Evolutionary conservation across 176 grass and related monocot genomes (phyloP).

Genomic region (Carex myosuroides): DNA sequence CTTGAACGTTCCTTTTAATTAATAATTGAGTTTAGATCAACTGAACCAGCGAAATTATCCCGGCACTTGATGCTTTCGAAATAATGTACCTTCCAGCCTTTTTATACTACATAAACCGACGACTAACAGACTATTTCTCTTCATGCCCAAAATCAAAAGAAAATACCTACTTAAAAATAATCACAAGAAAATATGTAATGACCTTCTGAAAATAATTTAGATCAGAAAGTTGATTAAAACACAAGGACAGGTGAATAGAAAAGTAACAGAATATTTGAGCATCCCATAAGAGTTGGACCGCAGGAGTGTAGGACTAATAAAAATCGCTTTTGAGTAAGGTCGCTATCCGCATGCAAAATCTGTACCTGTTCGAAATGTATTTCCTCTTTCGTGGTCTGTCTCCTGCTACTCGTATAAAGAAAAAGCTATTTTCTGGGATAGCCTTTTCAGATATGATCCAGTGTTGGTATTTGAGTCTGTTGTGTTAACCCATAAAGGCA

Average conservation of each 20-base stretch:
- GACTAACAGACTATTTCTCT: background rate
- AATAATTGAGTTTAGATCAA: no score
- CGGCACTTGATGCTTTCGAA: background rate
- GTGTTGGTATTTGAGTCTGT: background rate
- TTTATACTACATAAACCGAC: background rate
- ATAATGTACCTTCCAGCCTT: background rate
- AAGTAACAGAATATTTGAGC: background rate
- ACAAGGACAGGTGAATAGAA: no score
- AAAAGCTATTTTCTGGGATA: background rate
- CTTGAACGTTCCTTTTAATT: no score
- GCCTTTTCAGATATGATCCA: conserved; percentile 22
- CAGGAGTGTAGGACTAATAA: background rate
- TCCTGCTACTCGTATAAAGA: background rate
- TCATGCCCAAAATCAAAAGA: background rate
- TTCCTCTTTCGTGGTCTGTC: background rate
- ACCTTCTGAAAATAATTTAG: background rate
- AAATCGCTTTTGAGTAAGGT: conserved; percentile 3
- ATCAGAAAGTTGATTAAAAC: background rate
- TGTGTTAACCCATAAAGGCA: conserved; percentile 14
- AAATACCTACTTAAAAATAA: background rate
- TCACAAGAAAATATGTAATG: background rate
- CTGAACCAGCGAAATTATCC: no score
- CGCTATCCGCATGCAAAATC: conserved; percentile 12
- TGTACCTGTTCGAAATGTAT: conserved; percentile 10
- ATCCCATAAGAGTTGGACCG: conserved; percentile 1